Percentiles rank a stretch among this genome's conserved stretches.
Conservation (phyloP, 2,329 filamentous ascomycete species). For the Scedosporium dehoogii region DNA sequence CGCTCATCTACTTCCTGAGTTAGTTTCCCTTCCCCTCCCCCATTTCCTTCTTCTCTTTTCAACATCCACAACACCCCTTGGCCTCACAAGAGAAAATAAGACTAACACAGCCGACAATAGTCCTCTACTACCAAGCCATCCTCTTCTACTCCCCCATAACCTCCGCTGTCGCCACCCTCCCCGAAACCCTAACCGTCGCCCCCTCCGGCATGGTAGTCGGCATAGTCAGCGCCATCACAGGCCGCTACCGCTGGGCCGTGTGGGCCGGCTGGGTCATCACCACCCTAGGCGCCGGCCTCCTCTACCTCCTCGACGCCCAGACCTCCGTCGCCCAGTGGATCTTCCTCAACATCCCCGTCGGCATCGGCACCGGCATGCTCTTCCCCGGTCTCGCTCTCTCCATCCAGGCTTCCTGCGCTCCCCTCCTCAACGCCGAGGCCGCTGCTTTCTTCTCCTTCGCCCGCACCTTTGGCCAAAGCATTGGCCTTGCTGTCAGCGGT, state of each 20-base stretch:
- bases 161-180: conserved; percentile 46
- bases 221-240: conserved; percentile 41
- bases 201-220: conserved; percentile 49
- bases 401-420: conserved; percentile 48
- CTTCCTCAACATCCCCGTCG: conserved; percentile 49
- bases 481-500: conserved; percentile 33
- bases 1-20: conserved; percentile 44
- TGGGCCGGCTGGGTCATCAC: conserved; percentile 52
- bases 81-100: background rate
- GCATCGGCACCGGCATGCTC: conserved; percentile 53
- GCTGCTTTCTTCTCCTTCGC: conserved; percentile 57
- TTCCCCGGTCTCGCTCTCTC: conserved; percentile 55
- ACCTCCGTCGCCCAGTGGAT: conserved; percentile 47
- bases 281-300: conserved; percentile 46
- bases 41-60: background rate
- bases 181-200: conserved; percentile 53
- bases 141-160: conserved; percentile 43
- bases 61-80: background rate
- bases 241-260: conserved; percentile 49
- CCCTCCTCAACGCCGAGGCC: conserved; percentile 39
- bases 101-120: conserved; percentile 16
- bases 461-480: conserved; percentile 17
- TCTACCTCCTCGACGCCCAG: conserved; percentile 35
- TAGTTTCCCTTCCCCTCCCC: conserved; percentile 7
- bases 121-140: conserved; percentile 38